Percentiles rank a stretch among this genome's conserved stretches.
Conservation (phyloP, 192 early-diverging fungal genomes). For the Backusella tuberculispora region DNA sequence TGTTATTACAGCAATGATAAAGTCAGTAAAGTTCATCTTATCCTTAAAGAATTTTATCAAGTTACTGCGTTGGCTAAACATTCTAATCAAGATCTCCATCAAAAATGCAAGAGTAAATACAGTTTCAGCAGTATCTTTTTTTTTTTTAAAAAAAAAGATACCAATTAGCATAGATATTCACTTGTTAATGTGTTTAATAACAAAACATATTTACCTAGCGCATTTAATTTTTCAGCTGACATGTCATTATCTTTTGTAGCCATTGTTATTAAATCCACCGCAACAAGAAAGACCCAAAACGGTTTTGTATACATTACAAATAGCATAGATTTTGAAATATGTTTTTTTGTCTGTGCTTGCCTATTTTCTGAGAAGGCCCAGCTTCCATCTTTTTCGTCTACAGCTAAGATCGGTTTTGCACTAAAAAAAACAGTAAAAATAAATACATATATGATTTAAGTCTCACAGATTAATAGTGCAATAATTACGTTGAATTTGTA, state of each 20-base stretch:
- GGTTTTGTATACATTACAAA: slow-evolving; percentile 36
- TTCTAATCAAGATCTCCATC: slow-evolving; percentile 51
- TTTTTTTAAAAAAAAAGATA: neutral
- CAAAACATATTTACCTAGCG: slow-evolving; percentile 35
- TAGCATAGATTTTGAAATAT: neutral
- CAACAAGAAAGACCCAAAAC: slow-evolving; percentile 49
- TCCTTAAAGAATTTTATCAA: slow-evolving; percentile 47
- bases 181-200: neutral
- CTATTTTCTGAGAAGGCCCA: slow-evolving; percentile 35
- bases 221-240: slow-evolving; percentile 16
- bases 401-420: slow-evolving; percentile 34
- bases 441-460: neutral
- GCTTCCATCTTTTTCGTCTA: slow-evolving; percentile 33
- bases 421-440: slow-evolving; percentile 16
- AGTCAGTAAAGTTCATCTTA: slow-evolving; percentile 50
- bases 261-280: slow-evolving; percentile 56
- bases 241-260: slow-evolving; percentile 44
- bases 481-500: slow-evolving; percentile 47
- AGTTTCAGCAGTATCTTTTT: slow-evolving; percentile 47
- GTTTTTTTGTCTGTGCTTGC: slow-evolving; percentile 10
- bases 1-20: slow-evolving; percentile 50
- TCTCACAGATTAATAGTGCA: neutral
- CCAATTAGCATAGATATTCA: neutral
- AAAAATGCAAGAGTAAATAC: slow-evolving; percentile 54
- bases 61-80: slow-evolving; percentile 37